Evolutionary conservation across 2,329 filamentous ascomycete genomes (phyloP), one percentile per base, ranked within the genome.

Genomic region (Fusarium neocosmosporiellum): DNA sequence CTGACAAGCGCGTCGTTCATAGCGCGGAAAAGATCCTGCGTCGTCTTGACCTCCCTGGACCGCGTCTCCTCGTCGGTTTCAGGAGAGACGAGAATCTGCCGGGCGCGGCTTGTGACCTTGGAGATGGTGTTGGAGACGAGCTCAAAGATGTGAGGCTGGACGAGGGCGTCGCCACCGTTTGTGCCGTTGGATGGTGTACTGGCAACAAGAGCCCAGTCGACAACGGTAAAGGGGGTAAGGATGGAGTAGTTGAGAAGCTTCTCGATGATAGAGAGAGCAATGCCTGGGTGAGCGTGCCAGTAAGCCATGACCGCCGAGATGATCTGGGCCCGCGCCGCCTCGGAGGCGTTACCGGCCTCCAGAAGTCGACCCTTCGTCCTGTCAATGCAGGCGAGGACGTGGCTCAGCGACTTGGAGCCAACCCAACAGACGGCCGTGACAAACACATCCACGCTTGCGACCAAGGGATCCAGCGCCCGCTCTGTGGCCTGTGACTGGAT

Each of bases 221-320:
- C 89, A 31, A 99, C 95, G 18, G 92, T 92, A 65, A 91, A 86
- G 0, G 96, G 96, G 10, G 93, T 95, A 37, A 99, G 88, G 76
- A 99, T 98, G 16, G 94, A 95, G 84, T 98, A 99, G 84, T 98
- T 99, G 76, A 99, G 91, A 7, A 99, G 89, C 83, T 98, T 98
- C 86, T 98, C 96, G 66, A 98, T 89, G 77, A 99, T 97, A 76
- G 93, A 94, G 75, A 98, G 90, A 4, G 95, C 96, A 48, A 97
- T 92, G 67, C 96, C 96, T 0, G 96, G 95, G 78, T 99, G 96
- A 34, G 96, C 92, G 54, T 90, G 89, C 96, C 96, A 99, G 85
- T 98, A 99, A 43, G 91, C 88, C 86, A 98, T 94, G 41, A 98
- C 95, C 6, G 94, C 94, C 7, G 92, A 90, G 75, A 98, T 93